Base-by-base conservation (phyloP, 2,329 filamentous ascomycete species). In the Cladosporium sp. region DNA sequence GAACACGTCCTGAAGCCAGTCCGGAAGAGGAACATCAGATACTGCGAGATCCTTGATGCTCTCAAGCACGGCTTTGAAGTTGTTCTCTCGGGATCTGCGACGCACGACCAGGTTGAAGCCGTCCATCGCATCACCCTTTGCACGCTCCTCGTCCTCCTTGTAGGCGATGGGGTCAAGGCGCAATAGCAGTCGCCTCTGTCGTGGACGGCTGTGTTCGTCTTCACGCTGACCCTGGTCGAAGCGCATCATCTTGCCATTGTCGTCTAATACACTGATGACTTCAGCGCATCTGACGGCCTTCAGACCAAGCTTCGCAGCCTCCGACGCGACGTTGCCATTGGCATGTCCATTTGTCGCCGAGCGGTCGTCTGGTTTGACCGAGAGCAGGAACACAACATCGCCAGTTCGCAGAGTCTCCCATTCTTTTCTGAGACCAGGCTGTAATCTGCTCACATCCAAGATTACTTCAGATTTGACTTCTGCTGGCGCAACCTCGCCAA, bases 1-100 rank as follows among this genome's bases (percentile, higher is more conserved):
- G 78, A 98, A 99, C 11, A 98, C 94, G 71, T 98, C 95, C 74
- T 97, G 92, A 52, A 99, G 84, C 95, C 95, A 99, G 2, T 89
- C 87, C 15, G 95, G 93, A 64, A 98, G 84, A 7, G 92, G 91
- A 24, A 94, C 89, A 72, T 96, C 92, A 0, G 93, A 93, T 38
- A 96, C 83, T 1, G 92, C 90, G 34, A 99, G 85, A 69, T 88
- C 91, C 74, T 90, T 92, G 75, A 99, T 96, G 1, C 93, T 97
- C 73, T 97, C 92, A 41, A 99, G 83, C 11, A 99, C 89, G 11
- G 93, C 89, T 75, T 92, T 96, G 83, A 99, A 99, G 78, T 99
- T 99, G 80, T 99, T 99, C 78, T 99, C 95, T 67, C 93, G 86
- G 32, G 92, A 90, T 75, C 88, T 90, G 71, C 95, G 87, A 66